phyloP scores from a whole-genome alignment of 2,329 filamentous ascomycete species.

The Microdochium nivale region DNA sequence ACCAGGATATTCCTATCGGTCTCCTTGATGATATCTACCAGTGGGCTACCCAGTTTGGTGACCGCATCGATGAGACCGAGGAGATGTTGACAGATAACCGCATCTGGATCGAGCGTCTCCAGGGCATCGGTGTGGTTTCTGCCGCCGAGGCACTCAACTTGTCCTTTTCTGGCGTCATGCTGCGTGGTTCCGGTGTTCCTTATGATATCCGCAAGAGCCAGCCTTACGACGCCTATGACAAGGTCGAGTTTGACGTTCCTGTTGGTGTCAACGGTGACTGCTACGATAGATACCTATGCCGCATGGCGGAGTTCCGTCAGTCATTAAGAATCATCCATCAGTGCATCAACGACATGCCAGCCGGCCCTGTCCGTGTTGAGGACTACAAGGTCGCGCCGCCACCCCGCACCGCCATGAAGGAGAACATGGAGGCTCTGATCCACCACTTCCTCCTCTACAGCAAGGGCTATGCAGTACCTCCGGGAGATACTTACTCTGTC shows the following conservation, averaged over 20 bases:
- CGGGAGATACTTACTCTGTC: slow-evolving; percentile 93
- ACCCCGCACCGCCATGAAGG: slow-evolving; percentile 97
- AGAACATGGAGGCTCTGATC: slow-evolving; percentile 99
- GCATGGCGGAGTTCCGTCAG: slow-evolving; percentile 99
- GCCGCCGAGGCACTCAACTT: slow-evolving; percentile 95
- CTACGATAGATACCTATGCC: slow-evolving; percentile 97
- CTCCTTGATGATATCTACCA: slow-evolving; percentile 98
- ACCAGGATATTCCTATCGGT: slow-evolving; percentile 87
- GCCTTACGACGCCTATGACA: slow-evolving; percentile 94
- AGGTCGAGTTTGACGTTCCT: slow-evolving; percentile 97
- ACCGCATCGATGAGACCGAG: slow-evolving; percentile 97
- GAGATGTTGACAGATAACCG: slow-evolving; percentile 98
- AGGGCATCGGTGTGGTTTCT: slow-evolving; percentile 83
- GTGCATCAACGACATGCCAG: slow-evolving; percentile 97
- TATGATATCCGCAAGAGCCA: slow-evolving; percentile 96
- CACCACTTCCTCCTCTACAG: slow-evolving; percentile 99
- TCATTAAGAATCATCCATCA: slow-evolving; percentile 97
- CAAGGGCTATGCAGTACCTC: slow-evolving; percentile 95
- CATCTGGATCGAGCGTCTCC: slow-evolving; percentile 93
- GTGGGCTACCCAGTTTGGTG: slow-evolving; percentile 97
- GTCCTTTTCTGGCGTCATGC: slow-evolving; percentile 94
- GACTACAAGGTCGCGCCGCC: slow-evolving; percentile 98
- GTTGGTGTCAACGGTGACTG: slow-evolving; percentile 96
- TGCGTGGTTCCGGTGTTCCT: slow-evolving; percentile 89
- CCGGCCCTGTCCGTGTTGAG: slow-evolving; percentile 87